Evolutionary conservation across 2,329 filamentous ascomycete species (phyloP).

Genomic region (Beauveria varroae): DNA sequence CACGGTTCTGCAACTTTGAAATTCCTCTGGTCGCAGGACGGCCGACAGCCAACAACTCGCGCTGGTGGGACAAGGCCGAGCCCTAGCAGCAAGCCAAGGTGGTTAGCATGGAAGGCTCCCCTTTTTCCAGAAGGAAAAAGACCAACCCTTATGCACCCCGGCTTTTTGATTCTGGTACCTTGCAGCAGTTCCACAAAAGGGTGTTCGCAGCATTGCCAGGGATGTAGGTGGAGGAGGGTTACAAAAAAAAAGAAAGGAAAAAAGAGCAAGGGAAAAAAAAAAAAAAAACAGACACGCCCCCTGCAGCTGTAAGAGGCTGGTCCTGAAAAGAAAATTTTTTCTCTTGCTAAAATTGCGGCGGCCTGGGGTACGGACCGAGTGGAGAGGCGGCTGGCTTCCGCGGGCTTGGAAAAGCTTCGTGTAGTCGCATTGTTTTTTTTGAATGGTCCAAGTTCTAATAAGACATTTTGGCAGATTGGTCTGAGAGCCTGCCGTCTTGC

Average conservation of each 20-base stretch:
- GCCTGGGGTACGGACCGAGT: constrained; percentile 3
- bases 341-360: constrained; percentile 20
- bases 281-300: background rate
- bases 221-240: background rate
- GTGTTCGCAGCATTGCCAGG: constrained; percentile 1
- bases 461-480: constrained; percentile 6
- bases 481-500: background rate
- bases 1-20: background rate
- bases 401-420: constrained; percentile 1
- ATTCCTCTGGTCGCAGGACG: background rate
- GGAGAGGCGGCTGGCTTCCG: constrained; percentile 7
- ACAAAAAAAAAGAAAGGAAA: background rate
- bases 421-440: background rate
- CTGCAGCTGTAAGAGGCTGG: background rate
- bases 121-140: constrained; percentile 11
- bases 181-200: constrained; percentile 8
- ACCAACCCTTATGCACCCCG: constrained; percentile 7
- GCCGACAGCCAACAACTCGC: background rate
- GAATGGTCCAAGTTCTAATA: background rate
- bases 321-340: constrained; percentile 9
- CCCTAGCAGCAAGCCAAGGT: background rate
- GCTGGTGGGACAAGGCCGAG: background rate
- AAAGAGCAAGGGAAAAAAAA: background rate
- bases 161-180: constrained; percentile 10
- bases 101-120: constrained; percentile 2